Percentiles rank a stretch among this genome's conserved stretches.
phyloP scores from a whole-genome alignment of 495 filamentous ascomycete species.

The Aspergillus ostianus region DNA sequence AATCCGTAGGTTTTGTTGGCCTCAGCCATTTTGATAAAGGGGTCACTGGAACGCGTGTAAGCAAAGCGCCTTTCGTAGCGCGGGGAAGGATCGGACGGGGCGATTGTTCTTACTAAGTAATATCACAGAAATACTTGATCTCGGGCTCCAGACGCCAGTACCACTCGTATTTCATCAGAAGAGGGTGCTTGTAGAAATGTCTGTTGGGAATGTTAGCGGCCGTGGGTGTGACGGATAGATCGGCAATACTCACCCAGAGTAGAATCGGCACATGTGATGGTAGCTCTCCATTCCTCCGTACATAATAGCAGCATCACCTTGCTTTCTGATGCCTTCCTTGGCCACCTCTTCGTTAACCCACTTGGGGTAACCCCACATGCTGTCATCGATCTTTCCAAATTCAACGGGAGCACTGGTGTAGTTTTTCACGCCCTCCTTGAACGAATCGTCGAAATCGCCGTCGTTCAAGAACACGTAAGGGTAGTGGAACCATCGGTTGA shows the following conservation, averaged over 20 bases:
- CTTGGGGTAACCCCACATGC: slow-evolving; percentile 95
- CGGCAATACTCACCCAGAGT: slow-evolving; percentile 72
- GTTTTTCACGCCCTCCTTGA: slow-evolving; percentile 84
- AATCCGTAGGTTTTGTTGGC: slow-evolving; percentile 98
- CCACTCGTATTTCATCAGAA: slow-evolving; percentile 97
- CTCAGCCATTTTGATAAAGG: slow-evolving; percentile 89
- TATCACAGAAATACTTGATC: slow-evolving; percentile 99
- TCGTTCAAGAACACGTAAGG: slow-evolving; percentile 99
- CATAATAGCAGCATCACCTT: slow-evolving; percentile 98
- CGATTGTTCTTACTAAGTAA: slow-evolving; percentile 78
- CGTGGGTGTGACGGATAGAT: slow-evolving; percentile 11
- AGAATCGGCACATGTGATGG: slow-evolving; percentile 97
- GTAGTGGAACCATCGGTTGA: slow-evolving; percentile 99
- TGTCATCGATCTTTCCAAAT: slow-evolving; percentile 89
- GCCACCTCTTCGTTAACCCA: slow-evolving; percentile 93
- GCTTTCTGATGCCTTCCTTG: slow-evolving; percentile 91
- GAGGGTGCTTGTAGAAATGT: slow-evolving; percentile 96
- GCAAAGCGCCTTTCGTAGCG: slow-evolving; percentile 9
- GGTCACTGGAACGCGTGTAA: slow-evolving; percentile 63
- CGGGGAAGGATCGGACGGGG: not conserved
- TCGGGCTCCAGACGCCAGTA: slow-evolving; percentile 99
- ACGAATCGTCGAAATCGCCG: slow-evolving; percentile 89
- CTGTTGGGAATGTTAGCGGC: slow-evolving; percentile 42
- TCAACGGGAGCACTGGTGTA: slow-evolving; percentile 85
- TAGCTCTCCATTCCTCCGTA: slow-evolving; percentile 99